Evolutionary conservation across 176 grass and related monocot genomes (phyloP).

Genomic region (Raddia distichophylla): DNA sequence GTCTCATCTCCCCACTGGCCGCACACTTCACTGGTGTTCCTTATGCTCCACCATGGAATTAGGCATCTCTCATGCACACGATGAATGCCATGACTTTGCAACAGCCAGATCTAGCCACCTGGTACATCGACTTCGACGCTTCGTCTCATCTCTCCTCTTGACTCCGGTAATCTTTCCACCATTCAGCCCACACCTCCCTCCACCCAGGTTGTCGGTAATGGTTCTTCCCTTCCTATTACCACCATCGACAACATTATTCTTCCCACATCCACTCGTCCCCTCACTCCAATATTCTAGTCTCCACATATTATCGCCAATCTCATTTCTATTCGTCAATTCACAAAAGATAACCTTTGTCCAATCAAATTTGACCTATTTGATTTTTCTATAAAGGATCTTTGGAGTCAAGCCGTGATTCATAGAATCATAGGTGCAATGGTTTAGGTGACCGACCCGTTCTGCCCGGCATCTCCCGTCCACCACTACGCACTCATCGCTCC

Average conservation of each 20-base stretch:
- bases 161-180: neutral
- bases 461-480: fast-evolving
- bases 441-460: too few relatives aligned
- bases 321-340: too few relatives aligned
- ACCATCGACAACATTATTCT: too few relatives aligned
- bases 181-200: neutral
- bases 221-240: neutral
- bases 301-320: too few relatives aligned
- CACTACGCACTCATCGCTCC: too few relatives aligned
- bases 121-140: neutral
- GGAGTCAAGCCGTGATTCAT: too few relatives aligned
- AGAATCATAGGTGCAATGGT: neutral
- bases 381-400: neutral
- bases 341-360: too few relatives aligned
- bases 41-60: too few relatives aligned
- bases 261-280: too few relatives aligned
- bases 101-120: neutral
- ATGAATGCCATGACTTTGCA: neutral
- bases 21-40: too few relatives aligned
- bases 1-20: neutral
- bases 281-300: too few relatives aligned
- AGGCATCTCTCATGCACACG: too few relatives aligned
- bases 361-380: neutral
- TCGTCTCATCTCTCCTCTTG: neutral
- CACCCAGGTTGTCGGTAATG: neutral